Base-by-base conservation (phyloP, 139 green algal genomes). In the Chlamydomonas urium region DNA sequence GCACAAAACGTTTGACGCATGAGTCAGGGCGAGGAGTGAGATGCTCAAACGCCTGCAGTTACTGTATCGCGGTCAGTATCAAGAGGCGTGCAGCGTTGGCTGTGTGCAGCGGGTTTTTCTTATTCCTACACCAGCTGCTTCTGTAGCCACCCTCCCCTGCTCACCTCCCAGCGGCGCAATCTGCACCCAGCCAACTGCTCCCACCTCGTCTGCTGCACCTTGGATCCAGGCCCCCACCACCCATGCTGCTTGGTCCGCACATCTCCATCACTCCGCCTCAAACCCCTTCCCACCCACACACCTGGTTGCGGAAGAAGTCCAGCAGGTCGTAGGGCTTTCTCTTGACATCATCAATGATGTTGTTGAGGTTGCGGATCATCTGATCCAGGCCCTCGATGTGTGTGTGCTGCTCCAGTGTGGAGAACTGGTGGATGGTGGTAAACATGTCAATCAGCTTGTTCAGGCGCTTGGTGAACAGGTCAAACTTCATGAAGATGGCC, bases 311-410 rank as follows among this genome's bases (percentile, higher is more conserved):
- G 34, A 48, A 79, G 76, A 86, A 93, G 76, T 97, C 91, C 60
- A 98, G 80, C 38, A 97, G 84, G 78, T 98, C 91, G 72, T 97
- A 96, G 1, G 89, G 90, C 84, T 92, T 93, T 56, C 87, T 72
- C 79, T 92, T 90, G 19, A 97, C 86, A 66, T 96, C 91, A 34
- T 96, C 89, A 14, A 95, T 88, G 72, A 97, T 94, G 53, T 87
- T 78, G 59, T 87, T 87, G 67, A 98, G 91, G 45, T 73, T 85
- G 47, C 85, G 83, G 65, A 96, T 90, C 78, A 97, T 81, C 47
- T 72, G 66, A 45, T 85, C 72, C 76, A 90, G 68, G 2, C 90
- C 90, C 69, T 94, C 90, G n/a, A 98, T 94, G 83, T 97, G 91
- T 4, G 88, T 96, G 82, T 97, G 92, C 80, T 90, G 71, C 77